phyloP scores from a whole-genome alignment of 1,284 basidiomycete species.

The Moniliophthora roreri region DNA sequence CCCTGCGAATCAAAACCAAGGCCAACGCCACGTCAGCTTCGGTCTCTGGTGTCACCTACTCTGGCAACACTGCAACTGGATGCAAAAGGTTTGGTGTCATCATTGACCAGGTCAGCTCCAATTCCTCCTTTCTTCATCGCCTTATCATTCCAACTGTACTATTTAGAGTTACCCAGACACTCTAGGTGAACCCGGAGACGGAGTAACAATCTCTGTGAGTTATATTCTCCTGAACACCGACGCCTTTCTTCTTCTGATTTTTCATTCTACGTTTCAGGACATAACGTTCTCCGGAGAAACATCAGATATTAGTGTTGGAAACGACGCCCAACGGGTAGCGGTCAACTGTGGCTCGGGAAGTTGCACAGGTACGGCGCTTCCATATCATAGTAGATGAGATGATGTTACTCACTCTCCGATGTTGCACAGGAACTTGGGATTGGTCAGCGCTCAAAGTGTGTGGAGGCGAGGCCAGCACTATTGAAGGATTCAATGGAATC shows the following conservation, averaged over 20 bases:
- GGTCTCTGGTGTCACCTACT: conserved; percentile 37
- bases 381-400: not conserved
- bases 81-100: conserved; percentile 31
- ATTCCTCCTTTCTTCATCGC: not conserved
- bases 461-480: conserved; percentile 7
- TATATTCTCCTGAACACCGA: not conserved
- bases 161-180: conserved; percentile 33
- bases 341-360: conserved; percentile 45
- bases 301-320: conserved; percentile 36
- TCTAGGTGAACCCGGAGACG: conserved; percentile 35
- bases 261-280: conserved; percentile 27
- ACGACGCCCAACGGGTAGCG: conserved; percentile 34
- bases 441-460: conserved; percentile 46
- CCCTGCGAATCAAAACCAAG: conserved; percentile 41
- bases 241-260: not conserved
- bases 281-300: conserved; percentile 36
- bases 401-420: not conserved
- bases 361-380: conserved; percentile 35
- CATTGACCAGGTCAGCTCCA: conserved; percentile 32
- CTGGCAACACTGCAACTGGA: conserved; percentile 23
- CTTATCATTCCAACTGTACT: not conserved
- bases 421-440: conserved; percentile 45
- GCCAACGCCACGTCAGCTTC: conserved; percentile 30
- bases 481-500: conserved; percentile 27
- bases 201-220: conserved; percentile 24